These are phyloP conservation scores for Fonsecaea nubica DNA, from an alignment of 2,329 filamentous ascomycete genomes.

Conservation along the genomic window DNA sequence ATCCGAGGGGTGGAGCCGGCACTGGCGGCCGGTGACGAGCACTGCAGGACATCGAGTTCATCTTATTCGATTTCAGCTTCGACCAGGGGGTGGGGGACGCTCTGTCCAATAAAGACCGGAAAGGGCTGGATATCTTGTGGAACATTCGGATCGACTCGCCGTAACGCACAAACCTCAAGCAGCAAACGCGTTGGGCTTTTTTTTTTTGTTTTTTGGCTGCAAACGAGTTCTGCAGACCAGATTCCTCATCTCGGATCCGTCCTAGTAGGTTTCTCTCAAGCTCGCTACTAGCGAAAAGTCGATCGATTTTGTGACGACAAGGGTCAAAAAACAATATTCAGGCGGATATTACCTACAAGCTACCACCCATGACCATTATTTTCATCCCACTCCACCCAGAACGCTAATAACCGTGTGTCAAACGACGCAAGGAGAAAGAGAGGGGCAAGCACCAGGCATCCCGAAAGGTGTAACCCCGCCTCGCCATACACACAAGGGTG, in stretches of 20 bases:
- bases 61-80: conserved; percentile 9
- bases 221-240: not conserved
- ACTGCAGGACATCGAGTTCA: conserved; percentile 18
- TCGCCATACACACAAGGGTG: not conserved
- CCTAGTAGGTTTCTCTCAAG: conserved; percentile 3
- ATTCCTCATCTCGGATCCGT: conserved; percentile 8
- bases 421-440: conserved; percentile 12
- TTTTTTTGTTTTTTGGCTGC: not conserved
- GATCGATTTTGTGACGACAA: not conserved
- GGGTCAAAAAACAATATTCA: not conserved
- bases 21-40: conserved; percentile 25
- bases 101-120: conserved; percentile 11
- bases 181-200: not conserved
- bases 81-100: not conserved
- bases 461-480: conserved; percentile 14
- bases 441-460: conserved; percentile 19
- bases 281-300: not conserved
- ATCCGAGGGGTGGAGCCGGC: conserved; percentile 32
- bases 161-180: conserved; percentile 14
- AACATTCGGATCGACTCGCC: conserved; percentile 25
- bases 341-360: not conserved
- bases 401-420: conserved; percentile 22
- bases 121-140: conserved; percentile 12
- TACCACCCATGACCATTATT: not conserved
- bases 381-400: conserved; percentile 17